These are phyloP conservation scores for Echinochloa phyllopogon DNA, from an alignment of 176 grass and related monocot genomes.

Conservation along the genomic window DNA sequence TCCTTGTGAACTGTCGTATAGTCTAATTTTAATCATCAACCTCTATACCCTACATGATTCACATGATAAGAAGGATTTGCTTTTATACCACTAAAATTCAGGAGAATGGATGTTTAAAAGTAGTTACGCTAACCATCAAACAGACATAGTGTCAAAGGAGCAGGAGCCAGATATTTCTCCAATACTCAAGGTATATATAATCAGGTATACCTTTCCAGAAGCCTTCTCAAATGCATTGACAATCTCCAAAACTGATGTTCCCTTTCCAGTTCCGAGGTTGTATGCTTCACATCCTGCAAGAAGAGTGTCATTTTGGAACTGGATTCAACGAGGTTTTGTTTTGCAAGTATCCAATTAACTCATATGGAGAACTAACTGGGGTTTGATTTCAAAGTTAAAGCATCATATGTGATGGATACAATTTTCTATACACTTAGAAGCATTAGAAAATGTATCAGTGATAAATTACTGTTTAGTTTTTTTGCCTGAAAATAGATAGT, in stretches of 20 bases:
- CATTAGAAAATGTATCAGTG: slow-evolving; percentile 21
- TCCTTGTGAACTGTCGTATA: slow-evolving; percentile 16
- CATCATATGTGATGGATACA: neutral
- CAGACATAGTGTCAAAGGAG: slow-evolving; percentile 25
- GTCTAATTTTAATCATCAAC: neutral
- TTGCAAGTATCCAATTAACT: slow-evolving; percentile 1
- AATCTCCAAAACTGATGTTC: slow-evolving; percentile 97
- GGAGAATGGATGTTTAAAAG: slow-evolving; percentile 19
- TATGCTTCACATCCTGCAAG: slow-evolving; percentile 88
- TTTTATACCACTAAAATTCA: slow-evolving; percentile 11
- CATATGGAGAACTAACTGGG: slow-evolving; percentile 14
- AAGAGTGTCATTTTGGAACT: slow-evolving; percentile 29
- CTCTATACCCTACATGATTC: neutral
- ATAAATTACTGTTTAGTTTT: neutral
- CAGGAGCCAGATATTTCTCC: neutral
- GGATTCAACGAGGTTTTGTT: slow-evolving; percentile 5
- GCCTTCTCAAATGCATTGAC: slow-evolving; percentile 94
- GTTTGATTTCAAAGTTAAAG: slow-evolving; percentile 26
- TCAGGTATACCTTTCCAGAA: slow-evolving; percentile 75
- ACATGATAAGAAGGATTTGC: slow-evolving; percentile 2
- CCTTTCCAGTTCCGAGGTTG: slow-evolving; percentile 92
- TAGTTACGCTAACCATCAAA: slow-evolving; percentile 28
- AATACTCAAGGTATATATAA: slow-evolving; percentile 14
- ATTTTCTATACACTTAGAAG: neutral
- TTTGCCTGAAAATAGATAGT: neutral